Percentiles rank a stretch among this genome's conserved stretches.
Conservation (phyloP, 1,139 yeast species). For the Hyphopichia khmerensis region DNA sequence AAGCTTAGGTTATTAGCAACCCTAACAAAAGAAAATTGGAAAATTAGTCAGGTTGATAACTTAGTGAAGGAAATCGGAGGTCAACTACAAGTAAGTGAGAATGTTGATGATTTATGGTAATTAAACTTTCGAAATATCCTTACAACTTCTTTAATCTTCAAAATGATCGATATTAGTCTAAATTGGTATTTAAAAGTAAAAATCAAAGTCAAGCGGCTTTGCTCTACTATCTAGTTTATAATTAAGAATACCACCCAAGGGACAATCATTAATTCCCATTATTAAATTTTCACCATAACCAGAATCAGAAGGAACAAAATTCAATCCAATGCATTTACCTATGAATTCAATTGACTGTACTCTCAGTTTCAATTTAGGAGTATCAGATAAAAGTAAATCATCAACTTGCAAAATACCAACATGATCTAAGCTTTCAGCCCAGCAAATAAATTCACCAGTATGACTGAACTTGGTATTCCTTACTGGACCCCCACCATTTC, state of each 20-base stretch:
- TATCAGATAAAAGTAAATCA: slow-evolving; percentile 19
- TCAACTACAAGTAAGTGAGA: slow-evolving; percentile 36
- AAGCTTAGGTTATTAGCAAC: slow-evolving; percentile 49
- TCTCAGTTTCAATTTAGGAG: slow-evolving; percentile 18
- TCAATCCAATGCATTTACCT: slow-evolving; percentile 61
- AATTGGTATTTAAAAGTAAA: slow-evolving; percentile 31
- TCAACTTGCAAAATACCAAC: slow-evolving; percentile 48
- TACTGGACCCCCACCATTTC: slow-evolving; percentile 44
- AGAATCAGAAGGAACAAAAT: slow-evolving; percentile 44
- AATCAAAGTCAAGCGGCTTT: slow-evolving; percentile 44
- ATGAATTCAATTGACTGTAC: slow-evolving; percentile 54
- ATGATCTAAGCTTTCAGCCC: slow-evolving; percentile 64
- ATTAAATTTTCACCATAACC: slow-evolving; percentile 50
- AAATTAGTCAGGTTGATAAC: slow-evolving; percentile 31
- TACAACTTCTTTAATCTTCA: too few species aligned
- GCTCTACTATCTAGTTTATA: slow-evolving; percentile 39
- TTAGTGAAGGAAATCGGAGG: slow-evolving; percentile 41
- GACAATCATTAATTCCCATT: slow-evolving; percentile 55
- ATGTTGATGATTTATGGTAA: slow-evolving; percentile 48
- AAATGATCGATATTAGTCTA: too few species aligned
- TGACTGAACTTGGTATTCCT: slow-evolving; percentile 53
- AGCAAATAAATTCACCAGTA: slow-evolving; percentile 45
- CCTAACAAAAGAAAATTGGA: slow-evolving; percentile 33
- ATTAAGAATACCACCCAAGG: slow-evolving; percentile 58
- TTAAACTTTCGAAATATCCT: neutral